Conservation (phyloP, 2,329 filamentous ascomycete species). For the Lecanicillium sp. region DNA sequence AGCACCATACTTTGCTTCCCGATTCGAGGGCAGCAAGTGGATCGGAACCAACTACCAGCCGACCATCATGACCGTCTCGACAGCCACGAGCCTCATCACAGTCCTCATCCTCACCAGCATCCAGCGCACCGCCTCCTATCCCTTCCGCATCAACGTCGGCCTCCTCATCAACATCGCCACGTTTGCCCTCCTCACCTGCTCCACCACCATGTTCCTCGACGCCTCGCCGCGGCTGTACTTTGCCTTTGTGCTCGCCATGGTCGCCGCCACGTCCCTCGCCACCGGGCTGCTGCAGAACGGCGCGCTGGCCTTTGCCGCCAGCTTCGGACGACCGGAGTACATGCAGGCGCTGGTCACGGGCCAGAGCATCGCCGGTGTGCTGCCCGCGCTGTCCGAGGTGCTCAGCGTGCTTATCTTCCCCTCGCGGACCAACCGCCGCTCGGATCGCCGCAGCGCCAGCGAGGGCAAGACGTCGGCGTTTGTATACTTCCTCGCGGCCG, state of each 20-base stretch:
- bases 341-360: conserved; percentile 96
- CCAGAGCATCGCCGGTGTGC: conserved; percentile 84
- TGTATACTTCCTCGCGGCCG: conserved; percentile 85
- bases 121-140: conserved; percentile 80
- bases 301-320: conserved; percentile 82
- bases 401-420: conserved; percentile 62
- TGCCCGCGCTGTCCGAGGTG: conserved; percentile 84
- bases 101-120: conserved; percentile 74
- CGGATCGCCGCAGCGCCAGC: conserved; percentile 17
- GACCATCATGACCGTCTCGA: conserved; percentile 80
- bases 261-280: conserved; percentile 70
- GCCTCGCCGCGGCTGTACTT: conserved; percentile 65
- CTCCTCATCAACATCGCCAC: conserved; percentile 70
- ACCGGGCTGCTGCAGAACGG: conserved; percentile 90
- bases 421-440: conserved; percentile 36
- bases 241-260: conserved; percentile 73
- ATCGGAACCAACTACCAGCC: conserved; percentile 82
- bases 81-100: conserved; percentile 69
- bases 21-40: conserved; percentile 66
- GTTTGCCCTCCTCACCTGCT: conserved; percentile 73
- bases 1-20: conserved; percentile 82
- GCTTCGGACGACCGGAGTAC: conserved; percentile 81
- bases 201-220: conserved; percentile 63
- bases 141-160: conserved; percentile 73
- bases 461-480: conserved; percentile 59